Base-by-base conservation (phyloP, 306 rosid genomes). In the Datisca glomerata region DNA sequence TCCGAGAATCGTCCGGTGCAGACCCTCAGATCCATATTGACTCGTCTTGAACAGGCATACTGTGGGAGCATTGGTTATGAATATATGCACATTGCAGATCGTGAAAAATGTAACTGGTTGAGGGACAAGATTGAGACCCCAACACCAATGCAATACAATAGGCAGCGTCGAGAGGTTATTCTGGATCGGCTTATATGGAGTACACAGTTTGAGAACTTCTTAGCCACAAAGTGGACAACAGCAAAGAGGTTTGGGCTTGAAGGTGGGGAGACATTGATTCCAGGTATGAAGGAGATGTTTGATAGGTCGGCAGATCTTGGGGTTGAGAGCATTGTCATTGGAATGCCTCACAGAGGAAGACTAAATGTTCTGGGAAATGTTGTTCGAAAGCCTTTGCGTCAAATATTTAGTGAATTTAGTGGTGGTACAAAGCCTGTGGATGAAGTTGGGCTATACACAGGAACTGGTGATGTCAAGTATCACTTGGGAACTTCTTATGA, bases 231-330 rank as follows among this genome's bases (percentile, higher is more conserved):
- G 65, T 89, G 97, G 95, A 89, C 78, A 35, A 60, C 95, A 4
- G 89, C 95, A 22, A 89, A 89, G 60, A 77, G 97, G 66, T 83
- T 83, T 57, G 95, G 95, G 39, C 95, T 83, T 67, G 97, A 89
- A 64, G 97, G 95, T 28, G 85, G 75, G 3, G 95, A 83, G 65
- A 80, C 93, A 20, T 57, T 89, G 50, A 89, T 83, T 61, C 97
- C 97, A 1, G 95, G 95, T n/a, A 80, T 89, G 95, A 83, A 80
- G 64, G 93, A 80, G 67, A 79, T 83, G 95, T 72, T 89, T 68
- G 95, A 89, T 61, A 64, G 86, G 48, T 69, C 95, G 1, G 80
- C 95, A 12, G 97, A 89, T 60, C 97, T 80, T 20, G 95, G 97
- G 32, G 95, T 89, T 40, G 97, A 89, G 81, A 89, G 89, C 72